Conservation (phyloP, 768 basidiomycete species). For the Psilocybe subaeruginosa region DNA sequence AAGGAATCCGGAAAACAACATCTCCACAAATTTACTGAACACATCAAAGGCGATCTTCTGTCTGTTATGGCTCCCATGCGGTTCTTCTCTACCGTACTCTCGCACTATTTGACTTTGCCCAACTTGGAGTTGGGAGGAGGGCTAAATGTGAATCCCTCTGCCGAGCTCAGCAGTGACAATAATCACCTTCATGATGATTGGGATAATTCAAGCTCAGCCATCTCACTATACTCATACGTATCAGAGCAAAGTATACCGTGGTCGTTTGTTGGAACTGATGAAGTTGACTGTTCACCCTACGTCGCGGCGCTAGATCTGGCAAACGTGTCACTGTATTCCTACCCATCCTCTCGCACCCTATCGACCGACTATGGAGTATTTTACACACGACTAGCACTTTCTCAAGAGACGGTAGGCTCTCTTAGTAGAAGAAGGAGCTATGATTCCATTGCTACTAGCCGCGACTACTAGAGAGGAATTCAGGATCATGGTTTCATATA, state of each 20-base stretch:
- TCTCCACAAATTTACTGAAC: neutral
- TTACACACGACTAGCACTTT: neutral
- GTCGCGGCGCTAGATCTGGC: neutral
- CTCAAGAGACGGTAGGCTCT: neutral
- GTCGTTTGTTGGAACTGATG: neutral
- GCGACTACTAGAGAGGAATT: too few species aligned
- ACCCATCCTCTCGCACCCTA: neutral
- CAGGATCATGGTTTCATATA: too few species aligned
- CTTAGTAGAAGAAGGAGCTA: too few species aligned
- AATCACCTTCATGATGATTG: neutral
- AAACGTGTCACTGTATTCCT: neutral
- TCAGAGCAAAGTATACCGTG: neutral
- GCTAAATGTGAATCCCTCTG: neutral
- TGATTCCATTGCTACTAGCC: too few species aligned
- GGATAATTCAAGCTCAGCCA: too few species aligned
- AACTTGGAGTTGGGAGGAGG: neutral
- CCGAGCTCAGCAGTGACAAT: neutral
- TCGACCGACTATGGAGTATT: slow-evolving; percentile 4
- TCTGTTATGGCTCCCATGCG: neutral
- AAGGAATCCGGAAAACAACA: neutral
- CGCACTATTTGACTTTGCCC: neutral
- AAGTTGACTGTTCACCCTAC: neutral
- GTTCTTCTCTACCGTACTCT: neutral
- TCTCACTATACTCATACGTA: neutral
- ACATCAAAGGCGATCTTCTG: neutral